Evolutionary conservation across 2,329 filamentous ascomycete species (phyloP).

Genomic region (Cordyceps fumosorosea): DNA sequence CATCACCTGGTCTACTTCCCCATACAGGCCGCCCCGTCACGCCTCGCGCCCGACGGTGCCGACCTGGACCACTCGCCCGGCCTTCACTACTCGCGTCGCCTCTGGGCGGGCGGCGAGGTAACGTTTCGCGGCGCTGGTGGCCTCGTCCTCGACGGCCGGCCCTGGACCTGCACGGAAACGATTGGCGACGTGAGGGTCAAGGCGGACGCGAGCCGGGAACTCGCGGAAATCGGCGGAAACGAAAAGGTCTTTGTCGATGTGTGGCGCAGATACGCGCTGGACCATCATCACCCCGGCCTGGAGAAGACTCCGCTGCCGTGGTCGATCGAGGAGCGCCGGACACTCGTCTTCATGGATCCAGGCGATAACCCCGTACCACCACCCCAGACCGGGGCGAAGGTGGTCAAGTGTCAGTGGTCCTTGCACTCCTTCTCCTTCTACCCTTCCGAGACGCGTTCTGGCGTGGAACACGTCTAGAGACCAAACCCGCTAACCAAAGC

Average conservation of each 20-base stretch:
- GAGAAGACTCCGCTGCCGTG: constrained; percentile 11
- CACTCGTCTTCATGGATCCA: constrained; percentile 43
- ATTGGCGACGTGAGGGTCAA: constrained; percentile 33
- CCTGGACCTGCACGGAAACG: constrained; percentile 39
- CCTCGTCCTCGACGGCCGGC: constrained; percentile 33
- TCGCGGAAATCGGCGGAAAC: constrained; percentile 17
- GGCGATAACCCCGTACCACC: not conserved
- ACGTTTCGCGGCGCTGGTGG: constrained; percentile 34
- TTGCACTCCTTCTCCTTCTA: not conserved
- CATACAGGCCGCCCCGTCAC: constrained; percentile 52
- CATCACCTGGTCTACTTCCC: constrained; percentile 89
- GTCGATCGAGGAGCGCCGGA: constrained; percentile 41
- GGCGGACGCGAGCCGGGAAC: not conserved
- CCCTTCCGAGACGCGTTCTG: too few species aligned
- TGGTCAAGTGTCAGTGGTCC: constrained; percentile 1
- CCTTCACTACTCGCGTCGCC: constrained; percentile 61
- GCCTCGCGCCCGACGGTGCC: constrained; percentile 75
- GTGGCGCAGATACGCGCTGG: constrained; percentile 36
- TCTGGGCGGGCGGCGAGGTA: constrained; percentile 84
- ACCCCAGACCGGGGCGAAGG: not conserved
- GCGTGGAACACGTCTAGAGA: too few species aligned
- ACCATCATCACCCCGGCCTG: constrained; percentile 16
- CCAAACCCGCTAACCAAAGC: not conserved
- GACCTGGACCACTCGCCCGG: constrained; percentile 74
- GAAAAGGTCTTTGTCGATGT: constrained; percentile 48